phyloP scores from a whole-genome alignment of 257 asterid genomes.

The Rubia yunnanensis region DNA sequence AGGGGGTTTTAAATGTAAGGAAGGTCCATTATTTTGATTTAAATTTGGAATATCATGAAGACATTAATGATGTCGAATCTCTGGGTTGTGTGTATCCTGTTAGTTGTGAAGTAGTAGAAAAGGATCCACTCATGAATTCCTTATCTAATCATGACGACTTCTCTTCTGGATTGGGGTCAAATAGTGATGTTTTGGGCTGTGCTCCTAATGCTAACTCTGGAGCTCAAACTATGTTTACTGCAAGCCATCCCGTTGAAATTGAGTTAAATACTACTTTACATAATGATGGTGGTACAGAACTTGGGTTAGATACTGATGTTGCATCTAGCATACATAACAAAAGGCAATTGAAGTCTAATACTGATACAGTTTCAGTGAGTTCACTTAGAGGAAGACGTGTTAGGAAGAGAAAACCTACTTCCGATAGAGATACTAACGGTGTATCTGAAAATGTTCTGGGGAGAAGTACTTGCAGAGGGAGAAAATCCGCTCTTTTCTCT shows the following conservation, averaged over 20 bases:
- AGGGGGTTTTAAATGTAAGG: neutral
- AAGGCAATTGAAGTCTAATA: no score
- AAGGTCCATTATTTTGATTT: neutral
- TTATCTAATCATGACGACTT: neutral
- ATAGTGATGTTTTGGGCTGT: no score
- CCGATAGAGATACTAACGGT: neutral
- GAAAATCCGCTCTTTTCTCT: neutral
- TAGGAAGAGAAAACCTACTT: neutral
- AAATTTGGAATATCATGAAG: neutral
- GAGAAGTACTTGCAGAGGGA: neutral
- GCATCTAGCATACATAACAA: no score
- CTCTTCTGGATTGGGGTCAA: no score
- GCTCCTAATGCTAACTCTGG: no score
- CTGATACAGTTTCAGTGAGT: no score
- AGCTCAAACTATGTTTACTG: no score
- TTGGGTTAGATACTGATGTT: no score
- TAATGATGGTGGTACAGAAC: no score
- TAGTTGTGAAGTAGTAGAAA: neutral
- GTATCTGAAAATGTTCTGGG: neutral
- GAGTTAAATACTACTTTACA: no score
- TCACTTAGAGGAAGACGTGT: neutral
- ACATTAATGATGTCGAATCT: no score
- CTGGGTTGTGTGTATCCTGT: neutral
- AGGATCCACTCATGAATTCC: neutral
- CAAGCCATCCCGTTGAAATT: no score